phyloP scores from a whole-genome alignment of 2,329 filamentous ascomycete species.

The Fusarium albidum region DNA sequence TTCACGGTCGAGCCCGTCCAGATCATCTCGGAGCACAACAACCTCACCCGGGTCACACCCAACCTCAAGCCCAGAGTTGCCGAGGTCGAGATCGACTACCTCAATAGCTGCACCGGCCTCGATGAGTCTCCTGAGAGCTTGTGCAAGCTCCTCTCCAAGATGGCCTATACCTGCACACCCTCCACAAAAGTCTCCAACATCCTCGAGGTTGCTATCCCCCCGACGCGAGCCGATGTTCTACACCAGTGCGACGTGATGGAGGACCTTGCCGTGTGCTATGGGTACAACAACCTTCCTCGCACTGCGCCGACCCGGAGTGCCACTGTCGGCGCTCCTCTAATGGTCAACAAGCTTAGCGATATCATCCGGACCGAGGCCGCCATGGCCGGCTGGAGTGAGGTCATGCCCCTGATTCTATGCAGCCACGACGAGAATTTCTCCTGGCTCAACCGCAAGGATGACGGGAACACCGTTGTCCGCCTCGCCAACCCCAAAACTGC shows the following conservation, averaged over 20 bases:
- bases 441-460: conserved; percentile 90
- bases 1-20: conserved; percentile 95
- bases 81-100: conserved; percentile 88
- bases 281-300: conserved; percentile 94
- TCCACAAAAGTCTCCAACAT: conserved; percentile 74
- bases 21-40: conserved; percentile 91
- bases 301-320: conserved; percentile 86
- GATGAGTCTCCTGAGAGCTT: conserved; percentile 77
- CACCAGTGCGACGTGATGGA: conserved; percentile 99
- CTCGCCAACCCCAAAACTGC: conserved; percentile 92
- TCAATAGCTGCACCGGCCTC: conserved; percentile 92
- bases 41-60: conserved; percentile 81
- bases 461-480: conserved; percentile 81
- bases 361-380: conserved; percentile 89
- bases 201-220: conserved; percentile 83
- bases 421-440: conserved; percentile 98
- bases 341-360: conserved; percentile 93
- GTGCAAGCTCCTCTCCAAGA: conserved; percentile 82
- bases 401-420: conserved; percentile 95
- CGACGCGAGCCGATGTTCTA: conserved; percentile 91
- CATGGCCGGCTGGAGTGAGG: conserved; percentile 95
- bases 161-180: conserved; percentile 85
- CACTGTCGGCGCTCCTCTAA: conserved; percentile 85
- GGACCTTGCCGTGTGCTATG: conserved; percentile 94
- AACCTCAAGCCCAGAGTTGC: conserved; percentile 79